Evolutionary conservation across 176 grass and related monocot genomes (phyloP).

Genomic region (Avena sativa): DNA sequence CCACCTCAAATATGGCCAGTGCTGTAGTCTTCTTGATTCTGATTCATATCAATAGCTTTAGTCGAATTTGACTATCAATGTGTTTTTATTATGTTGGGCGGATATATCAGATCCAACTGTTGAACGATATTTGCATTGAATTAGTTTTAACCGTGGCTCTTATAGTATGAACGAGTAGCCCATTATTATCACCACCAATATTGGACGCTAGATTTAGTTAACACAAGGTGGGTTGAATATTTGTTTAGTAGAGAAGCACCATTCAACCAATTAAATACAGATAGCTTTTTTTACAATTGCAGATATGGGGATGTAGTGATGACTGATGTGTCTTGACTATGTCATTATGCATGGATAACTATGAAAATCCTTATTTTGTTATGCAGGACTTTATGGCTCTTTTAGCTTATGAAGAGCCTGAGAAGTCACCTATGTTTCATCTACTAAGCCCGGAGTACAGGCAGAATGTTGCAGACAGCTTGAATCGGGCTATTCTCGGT

Average conservation of each 20-base stretch:
- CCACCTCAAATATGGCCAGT: not conserved
- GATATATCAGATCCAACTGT: not conserved
- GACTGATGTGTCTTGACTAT: conserved; percentile 7
- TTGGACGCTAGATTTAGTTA: not conserved
- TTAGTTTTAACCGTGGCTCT: not conserved
- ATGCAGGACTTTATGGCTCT: conserved; percentile 86
- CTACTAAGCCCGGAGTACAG: conserved; percentile 89
- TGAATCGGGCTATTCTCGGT: conserved; percentile 97
- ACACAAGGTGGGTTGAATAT: not conserved
- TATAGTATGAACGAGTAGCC: not conserved
- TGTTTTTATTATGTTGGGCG: conserved; percentile 3
- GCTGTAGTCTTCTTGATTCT: not conserved
- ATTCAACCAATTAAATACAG: conserved; percentile 2
- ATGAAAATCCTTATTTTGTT: conserved; percentile 29
- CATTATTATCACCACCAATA: not conserved
- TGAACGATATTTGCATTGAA: not conserved
- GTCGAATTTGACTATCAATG: not conserved
- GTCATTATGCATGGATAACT: conserved; percentile 12
- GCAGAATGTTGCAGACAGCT: conserved; percentile 78
- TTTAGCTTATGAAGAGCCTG: conserved; percentile 89
- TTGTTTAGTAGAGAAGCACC: not conserved
- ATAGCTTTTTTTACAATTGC: not conserved
- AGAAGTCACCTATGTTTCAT: conserved; percentile 99
- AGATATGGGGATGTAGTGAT: not conserved
- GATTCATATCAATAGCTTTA: conserved; percentile 16